These are phyloP conservation scores for Trichomonascaceae sp. DNA, from an alignment of 1,139 yeast genomes.

Conservation along the genomic window DNA sequence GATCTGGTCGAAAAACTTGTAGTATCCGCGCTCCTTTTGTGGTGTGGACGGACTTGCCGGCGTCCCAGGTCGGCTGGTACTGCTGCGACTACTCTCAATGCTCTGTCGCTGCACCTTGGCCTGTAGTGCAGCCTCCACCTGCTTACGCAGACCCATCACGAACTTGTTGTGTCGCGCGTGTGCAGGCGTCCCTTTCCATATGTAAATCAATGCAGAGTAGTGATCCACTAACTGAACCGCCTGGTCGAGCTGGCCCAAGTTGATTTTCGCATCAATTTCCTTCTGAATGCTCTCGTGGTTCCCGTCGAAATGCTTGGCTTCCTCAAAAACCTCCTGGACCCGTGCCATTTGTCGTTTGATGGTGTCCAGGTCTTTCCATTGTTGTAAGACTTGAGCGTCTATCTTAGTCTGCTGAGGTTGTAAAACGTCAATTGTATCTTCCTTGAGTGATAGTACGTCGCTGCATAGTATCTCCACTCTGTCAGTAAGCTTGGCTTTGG, in stretches of 20 bases:
- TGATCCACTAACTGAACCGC: conserved; percentile 15
- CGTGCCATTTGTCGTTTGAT: conserved; percentile 17
- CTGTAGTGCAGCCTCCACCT: conserved; percentile 8
- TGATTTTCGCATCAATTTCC: conserved; percentile 11
- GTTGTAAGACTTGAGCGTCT: conserved; percentile 9
- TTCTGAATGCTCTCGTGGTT: conserved; percentile 14
- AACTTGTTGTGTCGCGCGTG: conserved; percentile 14
- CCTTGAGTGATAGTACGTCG: conserved; percentile 19
- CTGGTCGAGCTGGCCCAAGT: conserved; percentile 11
- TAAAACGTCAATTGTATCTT: conserved; percentile 14
- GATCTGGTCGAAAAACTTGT: conserved; percentile 1
- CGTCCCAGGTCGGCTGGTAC: background rate
- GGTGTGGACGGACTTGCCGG: background rate
- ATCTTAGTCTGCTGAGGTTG: conserved; percentile 13
- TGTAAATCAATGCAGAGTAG: conserved; percentile 12
- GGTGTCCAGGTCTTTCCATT: conserved; percentile 17
- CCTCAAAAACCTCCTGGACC: conserved; percentile 18
- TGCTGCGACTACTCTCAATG: too few relatives aligned
- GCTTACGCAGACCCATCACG: conserved; percentile 14
- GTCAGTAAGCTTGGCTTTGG: conserved; percentile 22
- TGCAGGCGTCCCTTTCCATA: conserved; percentile 22
- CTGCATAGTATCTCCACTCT: conserved; percentile 24
- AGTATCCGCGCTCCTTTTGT: background rate
- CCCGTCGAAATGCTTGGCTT: conserved; percentile 18
- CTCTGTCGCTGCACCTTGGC: background rate